phyloP scores from a whole-genome alignment of 768 basidiomycete species.

The Rhizopogon roseolus region DNA sequence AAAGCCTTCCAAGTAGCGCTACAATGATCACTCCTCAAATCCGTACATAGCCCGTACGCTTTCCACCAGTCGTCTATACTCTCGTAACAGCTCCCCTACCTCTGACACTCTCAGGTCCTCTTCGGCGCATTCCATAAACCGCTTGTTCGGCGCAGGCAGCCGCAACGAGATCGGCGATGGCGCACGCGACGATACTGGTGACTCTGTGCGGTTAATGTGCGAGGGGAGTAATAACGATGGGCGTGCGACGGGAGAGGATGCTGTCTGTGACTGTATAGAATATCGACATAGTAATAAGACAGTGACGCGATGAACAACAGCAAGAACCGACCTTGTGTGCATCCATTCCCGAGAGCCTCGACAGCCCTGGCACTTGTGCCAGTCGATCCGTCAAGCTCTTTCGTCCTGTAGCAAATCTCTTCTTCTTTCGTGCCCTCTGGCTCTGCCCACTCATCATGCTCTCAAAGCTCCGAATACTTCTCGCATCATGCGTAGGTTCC shows the following conservation, averaged over 20 bases:
- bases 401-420: conserved; percentile 17
- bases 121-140: conserved; percentile 67
- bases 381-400: conserved; percentile 81
- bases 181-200: conserved; percentile 34
- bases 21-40: conserved; percentile 16
- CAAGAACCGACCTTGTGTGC: conserved; percentile 25
- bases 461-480: conserved; percentile 84
- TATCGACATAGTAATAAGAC: not conserved
- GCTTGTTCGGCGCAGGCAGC: conserved; percentile 57
- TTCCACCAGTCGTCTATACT: conserved; percentile 78
- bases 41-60: conserved; percentile 53
- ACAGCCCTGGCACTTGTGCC: conserved; percentile 64
- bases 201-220: conserved; percentile 25
- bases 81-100: conserved; percentile 70
- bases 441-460: conserved; percentile 65
- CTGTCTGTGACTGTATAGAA: conserved; percentile 10
- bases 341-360: conserved; percentile 35
- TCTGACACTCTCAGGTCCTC: conserved; percentile 82
- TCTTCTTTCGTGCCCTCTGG: conserved; percentile 18
- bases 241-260: conserved; percentile 34
- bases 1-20: not conserved
- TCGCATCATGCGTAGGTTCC: conserved; percentile 44
- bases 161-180: conserved; percentile 36
- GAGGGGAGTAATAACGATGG: conserved; percentile 32
- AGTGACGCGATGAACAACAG: not conserved